Evolutionary conservation across 768 basidiomycete genomes (phyloP), one percentile per base, ranked within the genome.

Genomic region (Pleurotus djamor): DNA sequence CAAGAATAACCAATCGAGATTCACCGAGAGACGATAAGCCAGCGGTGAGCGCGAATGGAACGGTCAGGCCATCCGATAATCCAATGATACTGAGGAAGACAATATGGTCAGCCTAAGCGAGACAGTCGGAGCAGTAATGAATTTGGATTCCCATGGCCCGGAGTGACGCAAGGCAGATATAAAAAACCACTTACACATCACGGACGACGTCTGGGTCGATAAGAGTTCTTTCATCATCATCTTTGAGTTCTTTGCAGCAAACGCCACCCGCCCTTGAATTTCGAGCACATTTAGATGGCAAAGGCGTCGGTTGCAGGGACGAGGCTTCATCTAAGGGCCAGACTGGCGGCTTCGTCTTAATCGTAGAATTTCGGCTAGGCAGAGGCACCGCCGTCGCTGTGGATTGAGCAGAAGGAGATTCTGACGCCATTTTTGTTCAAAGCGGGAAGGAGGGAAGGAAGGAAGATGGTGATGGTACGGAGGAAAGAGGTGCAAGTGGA

Each of bases 11-110:
- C n/a, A 98, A 82, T 57, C 82, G 86, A 5, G 93, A 94, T 60
- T 91, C 87, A 49, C 96, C 96, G 41, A 97, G 81, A 9, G 94
- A 89, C 9, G 92, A 91, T 28, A 96, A 82, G 58, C 94, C 94
- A 4, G 94, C 94, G 2, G 94, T 85, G 38, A 96, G 76, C 7
- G 94, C 94, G 69, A 96, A 96, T 0, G 94, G 94, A 0, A 96
- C 93, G 0, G 94, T 96, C 52, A 95, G 76, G 5, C 94, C 93
- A 66, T 95, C 93, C 0, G 90, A 91, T 7, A 94, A 84, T n/a
- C 94, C 94, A 61, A 94, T 94, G 49, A 95, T 83, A 51, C 92
- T 93, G 67, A 10, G 45, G 36, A 65, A 55, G 35, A 28, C 14
- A 48, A 48, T 51, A 32, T 43, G 37, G 38, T 50, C 57, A 33